Evolutionary conservation across 108 stramenopile genomes (phyloP).

Genomic region (Skeletonema costatum): DNA sequence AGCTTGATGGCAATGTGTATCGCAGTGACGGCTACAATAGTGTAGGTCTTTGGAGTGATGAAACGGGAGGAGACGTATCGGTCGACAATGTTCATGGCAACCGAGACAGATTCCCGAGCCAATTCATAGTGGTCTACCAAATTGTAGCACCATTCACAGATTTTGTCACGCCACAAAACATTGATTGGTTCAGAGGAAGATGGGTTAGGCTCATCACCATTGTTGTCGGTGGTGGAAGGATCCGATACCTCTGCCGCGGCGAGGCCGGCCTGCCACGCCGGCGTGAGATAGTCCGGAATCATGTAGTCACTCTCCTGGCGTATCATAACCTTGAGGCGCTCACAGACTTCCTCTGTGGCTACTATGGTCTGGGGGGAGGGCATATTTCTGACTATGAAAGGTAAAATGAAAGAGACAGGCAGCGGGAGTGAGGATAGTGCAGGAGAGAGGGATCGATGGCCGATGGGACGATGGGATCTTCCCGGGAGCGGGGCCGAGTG

Average conservation of each 20-base stretch:
- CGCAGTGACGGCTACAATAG: slow-evolving; percentile 50
- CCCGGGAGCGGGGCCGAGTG: not conserved
- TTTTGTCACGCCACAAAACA: slow-evolving; percentile 63
- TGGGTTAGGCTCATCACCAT: not conserved
- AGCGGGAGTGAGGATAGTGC: not conserved
- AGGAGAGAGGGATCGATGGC: not conserved
- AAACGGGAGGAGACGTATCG: slow-evolving; percentile 38
- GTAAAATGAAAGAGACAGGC: not conserved
- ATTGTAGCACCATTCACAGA: slow-evolving; percentile 73
- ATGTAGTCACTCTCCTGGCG: slow-evolving; percentile 34
- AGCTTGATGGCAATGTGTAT: slow-evolving; percentile 59
- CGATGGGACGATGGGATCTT: not conserved
- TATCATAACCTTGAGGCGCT: slow-evolving; percentile 42
- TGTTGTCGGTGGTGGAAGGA: not conserved
- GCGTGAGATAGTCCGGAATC: slow-evolving; percentile 36
- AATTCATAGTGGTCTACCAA: slow-evolving; percentile 71
- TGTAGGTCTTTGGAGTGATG: slow-evolving; percentile 46
- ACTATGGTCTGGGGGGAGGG: not conserved
- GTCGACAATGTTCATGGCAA: slow-evolving; percentile 67
- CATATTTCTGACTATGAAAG: not conserved
- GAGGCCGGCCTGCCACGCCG: not conserved
- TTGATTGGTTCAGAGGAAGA: slow-evolving; percentile 15
- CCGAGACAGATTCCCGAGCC: slow-evolving; percentile 58
- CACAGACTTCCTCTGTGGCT: slow-evolving; percentile 37
- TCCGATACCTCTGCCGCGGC: not conserved